Percentiles rank a stretch among this genome's conserved stretches.
phyloP scores from a whole-genome alignment of 305 asterid genomes.

The Fraxinus latifolia region DNA sequence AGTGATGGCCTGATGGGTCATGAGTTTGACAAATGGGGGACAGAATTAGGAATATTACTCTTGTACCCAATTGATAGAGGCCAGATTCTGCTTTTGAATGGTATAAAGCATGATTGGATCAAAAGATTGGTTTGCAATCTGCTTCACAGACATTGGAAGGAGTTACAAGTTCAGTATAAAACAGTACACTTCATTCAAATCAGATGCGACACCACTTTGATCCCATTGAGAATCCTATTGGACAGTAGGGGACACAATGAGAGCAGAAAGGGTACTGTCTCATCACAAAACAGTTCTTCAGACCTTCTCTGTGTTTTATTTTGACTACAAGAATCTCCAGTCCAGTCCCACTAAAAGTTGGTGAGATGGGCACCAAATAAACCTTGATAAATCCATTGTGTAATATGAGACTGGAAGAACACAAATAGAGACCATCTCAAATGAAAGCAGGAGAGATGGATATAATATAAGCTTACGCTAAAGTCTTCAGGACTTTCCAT shows the following conservation, averaged over 20 bases:
- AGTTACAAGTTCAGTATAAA: background rate
- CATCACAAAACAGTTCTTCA: background rate
- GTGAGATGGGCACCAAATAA: background rate
- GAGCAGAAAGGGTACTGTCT: background rate
- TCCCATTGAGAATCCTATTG: background rate
- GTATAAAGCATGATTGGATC: background rate
- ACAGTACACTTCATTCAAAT: background rate
- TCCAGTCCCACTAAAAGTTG: background rate
- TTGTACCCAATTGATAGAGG: background rate
- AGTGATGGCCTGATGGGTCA: background rate
- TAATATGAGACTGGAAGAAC: slow-evolving; percentile 13
- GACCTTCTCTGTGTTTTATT: background rate
- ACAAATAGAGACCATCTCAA: background rate
- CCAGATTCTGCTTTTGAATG: background rate
- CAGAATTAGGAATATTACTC: background rate
- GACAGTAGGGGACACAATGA: background rate
- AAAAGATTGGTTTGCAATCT: background rate
- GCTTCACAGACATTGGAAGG: background rate
- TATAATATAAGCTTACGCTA: slow-evolving; percentile 53
- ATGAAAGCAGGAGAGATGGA: background rate
- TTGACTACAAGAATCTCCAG: background rate
- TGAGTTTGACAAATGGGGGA: background rate
- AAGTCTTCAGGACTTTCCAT: slow-evolving; percentile 79
- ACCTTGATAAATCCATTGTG: background rate
- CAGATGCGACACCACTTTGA: background rate